A percentile compares a stretch with the other conserved stretches of the same genome.
phyloP scores from a whole-genome alignment of 768 basidiomycete species.

The Rhodotorula diobovata region DNA sequence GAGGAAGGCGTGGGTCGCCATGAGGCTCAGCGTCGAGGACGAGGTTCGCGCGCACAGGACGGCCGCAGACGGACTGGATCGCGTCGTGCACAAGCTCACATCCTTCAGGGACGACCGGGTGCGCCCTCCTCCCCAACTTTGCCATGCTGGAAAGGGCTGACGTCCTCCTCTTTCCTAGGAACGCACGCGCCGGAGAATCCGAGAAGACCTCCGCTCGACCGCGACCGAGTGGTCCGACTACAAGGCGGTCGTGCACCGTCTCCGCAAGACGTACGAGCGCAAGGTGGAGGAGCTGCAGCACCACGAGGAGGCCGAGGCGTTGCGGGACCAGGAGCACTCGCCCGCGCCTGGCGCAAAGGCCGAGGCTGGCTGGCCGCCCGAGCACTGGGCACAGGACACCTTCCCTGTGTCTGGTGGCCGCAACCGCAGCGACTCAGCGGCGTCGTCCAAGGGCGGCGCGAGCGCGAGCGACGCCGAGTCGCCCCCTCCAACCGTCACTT shows the following conservation, averaged over 20 bases:
- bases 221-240: slow-evolving; percentile 37
- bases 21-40: slow-evolving; percentile 23
- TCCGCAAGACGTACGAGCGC: slow-evolving; percentile 40
- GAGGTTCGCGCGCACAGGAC: slow-evolving; percentile 20
- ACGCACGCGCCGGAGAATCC: slow-evolving; percentile 35
- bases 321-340: slow-evolving; percentile 3
- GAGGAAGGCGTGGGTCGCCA: slow-evolving; percentile 30
- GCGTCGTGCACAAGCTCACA: slow-evolving; percentile 13
- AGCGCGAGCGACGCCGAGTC: slow-evolving; percentile 8
- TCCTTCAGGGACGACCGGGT: slow-evolving; percentile 27
- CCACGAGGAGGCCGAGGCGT: slow-evolving; percentile 32
- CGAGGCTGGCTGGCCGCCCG: slow-evolving; percentile 25
- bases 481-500: neutral
- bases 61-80: slow-evolving; percentile 10
- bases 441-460: slow-evolving; percentile 6
- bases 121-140: neutral
- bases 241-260: slow-evolving; percentile 28
- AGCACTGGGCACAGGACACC: slow-evolving; percentile 15
- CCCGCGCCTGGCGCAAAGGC: neutral
- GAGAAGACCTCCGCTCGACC: slow-evolving; percentile 35
- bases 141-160: too few relatives aligned
- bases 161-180: slow-evolving; percentile 17
- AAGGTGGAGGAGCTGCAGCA: slow-evolving; percentile 39
- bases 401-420: neutral
- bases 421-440: slow-evolving; percentile 17